Evolutionary conservation across 2,329 filamentous ascomycete species (phyloP), one percentile per base, ranked within the genome.

Genomic region (Cercospora berteroae): DNA sequence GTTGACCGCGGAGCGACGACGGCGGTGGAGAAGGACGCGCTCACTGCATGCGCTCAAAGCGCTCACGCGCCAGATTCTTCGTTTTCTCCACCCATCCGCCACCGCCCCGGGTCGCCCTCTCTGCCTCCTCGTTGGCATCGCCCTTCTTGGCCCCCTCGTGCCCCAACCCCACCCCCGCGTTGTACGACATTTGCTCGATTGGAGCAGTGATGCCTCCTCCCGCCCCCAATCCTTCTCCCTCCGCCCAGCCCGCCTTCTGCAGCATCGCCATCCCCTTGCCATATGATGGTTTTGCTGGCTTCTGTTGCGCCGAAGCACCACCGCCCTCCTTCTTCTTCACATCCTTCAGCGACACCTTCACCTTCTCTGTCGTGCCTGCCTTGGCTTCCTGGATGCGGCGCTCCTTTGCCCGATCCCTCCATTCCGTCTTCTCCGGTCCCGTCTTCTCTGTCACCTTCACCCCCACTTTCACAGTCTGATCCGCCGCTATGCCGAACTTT

Each of bases 241-340:
- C 81, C 23, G 81, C 87, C 89, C 89, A 92, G 27, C 90, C 90
- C 87, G 91, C 90, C 81, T 91, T 92, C 44, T 88, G 87, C 44
- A 92, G 81, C 74, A 92, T 83, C 13, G 58, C 61, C 42, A 64
- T 59, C 29, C 71, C 71, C 48, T 69, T 73, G 39, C 72, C 72
- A 48, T 67, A 76, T 6, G 82, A 79, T 33, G 80, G 77, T 7
- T 76, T 67, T 1, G 39, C 67, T 60, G 31, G 33, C 39, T 25
- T 36, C 33, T 36, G 33, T 60, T 61, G 60, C 55, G 50, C 42
- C 50, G 61, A 23, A 13, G 25, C 31, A 12, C 25, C 42, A 20
- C 44, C 61, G 7, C 48, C 44, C 31, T 33, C 56, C 27, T 42
- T 27, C 57, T 61, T 72, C 59, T 71, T 68, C 8, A 68, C 69